These are phyloP conservation scores for Blastobotrys aristatus DNA, from an alignment of 1,139 yeast genomes.

Conservation along the genomic window DNA sequence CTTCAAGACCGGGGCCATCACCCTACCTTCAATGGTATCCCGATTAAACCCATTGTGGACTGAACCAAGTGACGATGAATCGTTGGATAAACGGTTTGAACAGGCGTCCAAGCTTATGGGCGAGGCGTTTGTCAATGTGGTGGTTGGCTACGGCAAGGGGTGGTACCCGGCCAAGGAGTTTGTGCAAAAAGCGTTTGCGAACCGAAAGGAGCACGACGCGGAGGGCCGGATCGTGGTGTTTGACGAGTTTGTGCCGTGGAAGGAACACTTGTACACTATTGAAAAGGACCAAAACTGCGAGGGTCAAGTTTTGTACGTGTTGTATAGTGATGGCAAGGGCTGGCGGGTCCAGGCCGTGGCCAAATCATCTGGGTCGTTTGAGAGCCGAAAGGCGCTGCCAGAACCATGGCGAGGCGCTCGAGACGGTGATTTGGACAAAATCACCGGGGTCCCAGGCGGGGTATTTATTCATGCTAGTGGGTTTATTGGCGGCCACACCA, in stretches of 20 bases:
- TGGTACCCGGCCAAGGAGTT: conserved; percentile 88
- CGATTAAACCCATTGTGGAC: conserved; percentile 86
- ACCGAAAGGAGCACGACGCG: conserved; percentile 32
- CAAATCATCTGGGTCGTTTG: conserved; percentile 65
- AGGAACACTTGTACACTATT: conserved; percentile 75
- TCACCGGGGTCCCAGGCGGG: conserved; percentile 74
- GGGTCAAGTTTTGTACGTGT: conserved; percentile 66
- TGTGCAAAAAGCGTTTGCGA: conserved; percentile 63
- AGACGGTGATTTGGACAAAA: conserved; percentile 69
- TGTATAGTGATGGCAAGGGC: conserved; percentile 67
- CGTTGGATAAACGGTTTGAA: conserved; percentile 59
- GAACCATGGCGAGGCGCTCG: conserved; percentile 92
- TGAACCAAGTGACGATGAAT: conserved; percentile 46
- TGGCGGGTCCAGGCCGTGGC: conserved; percentile 96
- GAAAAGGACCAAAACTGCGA: conserved; percentile 53
- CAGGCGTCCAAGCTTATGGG: conserved; percentile 84
- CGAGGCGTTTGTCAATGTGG: conserved; percentile 59
- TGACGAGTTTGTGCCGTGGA: conserved; percentile 85
- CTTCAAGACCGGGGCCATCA: conserved; percentile 46
- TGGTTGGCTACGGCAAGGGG: conserved; percentile 69
- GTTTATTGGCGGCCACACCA: conserved; percentile 89
- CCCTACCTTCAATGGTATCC: conserved; percentile 75
- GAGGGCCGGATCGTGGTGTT: conserved; percentile 72
- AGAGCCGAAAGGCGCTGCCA: conserved; percentile 81
- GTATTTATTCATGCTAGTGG: conserved; percentile 96